Conservation (phyloP, 768 basidiomycete genomes). For the Agaricus sinodeliciosus region DNA sequence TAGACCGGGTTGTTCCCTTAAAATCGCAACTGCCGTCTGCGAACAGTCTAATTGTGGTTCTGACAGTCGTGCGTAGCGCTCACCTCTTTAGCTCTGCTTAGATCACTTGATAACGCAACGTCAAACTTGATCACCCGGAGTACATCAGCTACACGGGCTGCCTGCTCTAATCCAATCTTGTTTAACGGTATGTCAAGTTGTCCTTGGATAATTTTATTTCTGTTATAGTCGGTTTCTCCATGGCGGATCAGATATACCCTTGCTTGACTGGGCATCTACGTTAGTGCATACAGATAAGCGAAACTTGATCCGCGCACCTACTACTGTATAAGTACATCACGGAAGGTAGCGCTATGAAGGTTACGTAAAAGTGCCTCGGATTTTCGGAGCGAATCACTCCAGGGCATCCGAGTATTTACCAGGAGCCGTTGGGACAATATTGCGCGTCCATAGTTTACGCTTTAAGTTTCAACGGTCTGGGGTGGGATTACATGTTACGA, state of each 20-base stretch:
- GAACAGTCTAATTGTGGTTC: constrained; percentile 5
- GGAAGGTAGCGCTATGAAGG: neutral
- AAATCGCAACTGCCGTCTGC: constrained; percentile 64
- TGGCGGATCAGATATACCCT: constrained; percentile 67
- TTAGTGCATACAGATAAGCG: too few species aligned
- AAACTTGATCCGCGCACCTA: too few species aligned
- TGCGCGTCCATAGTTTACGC: neutral
- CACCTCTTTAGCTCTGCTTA: constrained; percentile 62
- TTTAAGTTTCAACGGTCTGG: neutral
- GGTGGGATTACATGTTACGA: neutral
- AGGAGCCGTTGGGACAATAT: too few species aligned
- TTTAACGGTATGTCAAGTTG: constrained; percentile 69
- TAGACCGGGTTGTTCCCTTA: constrained; percentile 44
- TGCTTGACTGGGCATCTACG: constrained; percentile 17
- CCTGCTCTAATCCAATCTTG: constrained; percentile 53
- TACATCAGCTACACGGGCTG: constrained; percentile 43
- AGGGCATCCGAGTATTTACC: too few species aligned
- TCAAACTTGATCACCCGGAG: constrained; percentile 51
- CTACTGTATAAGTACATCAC: neutral
- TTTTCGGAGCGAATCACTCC: neutral
- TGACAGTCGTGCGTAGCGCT: constrained; percentile 3
- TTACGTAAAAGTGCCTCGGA: constrained; percentile 4
- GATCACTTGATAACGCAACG: constrained; percentile 64
- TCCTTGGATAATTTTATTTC: constrained; percentile 61
- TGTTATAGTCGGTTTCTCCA: constrained; percentile 72